These are phyloP conservation scores for Aspergillus terreus DNA, from an alignment of 2,329 filamentous ascomycete genomes.

Conservation along the genomic window DNA sequence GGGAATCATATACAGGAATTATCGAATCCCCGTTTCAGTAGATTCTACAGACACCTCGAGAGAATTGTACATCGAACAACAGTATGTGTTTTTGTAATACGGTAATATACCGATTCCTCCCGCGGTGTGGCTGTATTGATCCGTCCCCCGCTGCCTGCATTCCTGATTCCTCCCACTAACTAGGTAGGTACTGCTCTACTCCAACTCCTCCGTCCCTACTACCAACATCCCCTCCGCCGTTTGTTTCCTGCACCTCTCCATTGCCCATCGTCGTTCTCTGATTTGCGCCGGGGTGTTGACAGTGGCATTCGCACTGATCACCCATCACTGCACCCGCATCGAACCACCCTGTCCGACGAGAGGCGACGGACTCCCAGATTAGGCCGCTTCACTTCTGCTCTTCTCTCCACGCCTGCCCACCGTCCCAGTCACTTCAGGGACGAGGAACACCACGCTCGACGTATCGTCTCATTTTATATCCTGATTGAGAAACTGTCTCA, in stretches of 20 bases:
- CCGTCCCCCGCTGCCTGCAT: not conserved
- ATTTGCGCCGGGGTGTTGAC: no score
- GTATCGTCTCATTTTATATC: not conserved
- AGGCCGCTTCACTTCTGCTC: not conserved
- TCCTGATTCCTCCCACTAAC: not conserved
- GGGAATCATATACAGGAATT: no score
- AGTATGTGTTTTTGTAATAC: not conserved
- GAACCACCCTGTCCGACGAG: not conserved
- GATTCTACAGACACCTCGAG: no score
- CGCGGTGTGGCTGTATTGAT: not conserved
- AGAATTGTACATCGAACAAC: no score
- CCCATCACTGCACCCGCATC: no score
- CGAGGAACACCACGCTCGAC: not conserved
- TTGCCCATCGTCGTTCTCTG: no score
- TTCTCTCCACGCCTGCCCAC: conserved; percentile 1
- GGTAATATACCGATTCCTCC: not conserved
- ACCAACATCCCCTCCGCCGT: no score
- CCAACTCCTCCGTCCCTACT: no score
- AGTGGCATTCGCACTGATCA: no score
- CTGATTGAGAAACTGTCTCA: not conserved
- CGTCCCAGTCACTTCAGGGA: not conserved
- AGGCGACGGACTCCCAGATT: not conserved
- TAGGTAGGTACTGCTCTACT: not conserved
- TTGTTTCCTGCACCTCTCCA: no score
- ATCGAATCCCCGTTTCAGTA: no score